Percentiles rank a stretch among this genome's conserved stretches.
Evolutionary conservation across 2,329 filamentous ascomycete genomes (phyloP).

Genomic region (Seiridium unicorne): DNA sequence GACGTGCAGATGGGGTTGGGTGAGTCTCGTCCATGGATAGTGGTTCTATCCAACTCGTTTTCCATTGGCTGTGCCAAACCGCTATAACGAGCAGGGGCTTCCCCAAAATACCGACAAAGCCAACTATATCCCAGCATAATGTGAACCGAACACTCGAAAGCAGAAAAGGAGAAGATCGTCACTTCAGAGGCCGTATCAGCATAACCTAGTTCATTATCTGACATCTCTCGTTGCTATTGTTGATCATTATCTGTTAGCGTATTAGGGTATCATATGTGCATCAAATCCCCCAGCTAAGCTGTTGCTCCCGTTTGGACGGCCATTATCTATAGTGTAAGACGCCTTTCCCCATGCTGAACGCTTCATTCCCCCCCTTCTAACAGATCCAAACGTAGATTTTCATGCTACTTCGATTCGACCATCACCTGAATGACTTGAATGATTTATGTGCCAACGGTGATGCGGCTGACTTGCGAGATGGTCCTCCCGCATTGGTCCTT

Average conservation of each 20-base stretch:
- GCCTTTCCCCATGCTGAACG: slow-evolving; percentile 4
- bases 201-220: neutral
- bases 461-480: slow-evolving; percentile 24
- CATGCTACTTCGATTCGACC: neutral
- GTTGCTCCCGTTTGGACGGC: neutral
- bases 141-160: too few species aligned
- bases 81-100: too few species aligned
- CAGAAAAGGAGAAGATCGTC: too few species aligned
- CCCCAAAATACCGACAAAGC: too few species aligned
- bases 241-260: slow-evolving; percentile 20
- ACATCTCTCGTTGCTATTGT: slow-evolving; percentile 19
- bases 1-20: too few species aligned
- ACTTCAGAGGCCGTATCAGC: too few species aligned
- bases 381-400: neutral
- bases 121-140: too few species aligned
- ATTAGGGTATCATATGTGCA: slow-evolving; percentile 30
- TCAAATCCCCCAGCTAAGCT: neutral
- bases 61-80: too few species aligned
- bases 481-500: slow-evolving; percentile 21
- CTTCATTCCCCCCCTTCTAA: neutral
- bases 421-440: slow-evolving; percentile 42
- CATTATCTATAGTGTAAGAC: slow-evolving; percentile 3
- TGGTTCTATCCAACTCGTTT: too few species aligned
- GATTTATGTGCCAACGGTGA: slow-evolving; percentile 46
- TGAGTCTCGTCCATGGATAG: too few species aligned